phyloP scores from a whole-genome alignment of 23 red algal genomes.

The Chondrus crispus region DNA sequence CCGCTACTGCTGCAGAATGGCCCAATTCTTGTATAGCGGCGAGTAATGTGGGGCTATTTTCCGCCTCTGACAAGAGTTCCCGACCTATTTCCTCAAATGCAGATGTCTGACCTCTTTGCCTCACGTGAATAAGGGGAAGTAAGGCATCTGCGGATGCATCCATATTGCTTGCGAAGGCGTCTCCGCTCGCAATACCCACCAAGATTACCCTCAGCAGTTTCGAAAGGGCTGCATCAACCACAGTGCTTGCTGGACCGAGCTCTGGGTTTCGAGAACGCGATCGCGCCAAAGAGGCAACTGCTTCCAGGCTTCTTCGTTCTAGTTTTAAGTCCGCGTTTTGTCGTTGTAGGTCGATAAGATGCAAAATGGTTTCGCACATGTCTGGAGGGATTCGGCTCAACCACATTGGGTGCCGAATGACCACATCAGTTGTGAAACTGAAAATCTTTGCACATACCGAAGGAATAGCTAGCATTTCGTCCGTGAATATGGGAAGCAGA shows the following conservation, averaged over 20 bases:
- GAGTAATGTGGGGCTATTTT: neutral
- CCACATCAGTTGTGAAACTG: neutral
- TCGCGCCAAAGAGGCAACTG: neutral
- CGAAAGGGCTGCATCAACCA: neutral
- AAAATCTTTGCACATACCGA: neutral
- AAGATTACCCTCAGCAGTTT: neutral
- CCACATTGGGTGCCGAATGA: neutral
- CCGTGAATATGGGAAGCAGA: neutral
- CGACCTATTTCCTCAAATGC: neutral
- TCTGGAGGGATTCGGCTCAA: neutral
- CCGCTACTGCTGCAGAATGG: neutral
- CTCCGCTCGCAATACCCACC: neutral
- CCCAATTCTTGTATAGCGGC: neutral
- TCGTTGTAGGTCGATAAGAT: neutral
- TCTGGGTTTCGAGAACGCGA: neutral
- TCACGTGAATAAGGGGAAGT: neutral
- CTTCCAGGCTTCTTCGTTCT: neutral
- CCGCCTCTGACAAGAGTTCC: neutral
- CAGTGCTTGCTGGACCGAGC: neutral
- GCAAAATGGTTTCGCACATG: neutral
- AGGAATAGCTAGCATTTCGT: neutral
- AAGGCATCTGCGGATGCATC: neutral
- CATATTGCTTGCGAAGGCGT: neutral
- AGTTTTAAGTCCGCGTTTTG: neutral
- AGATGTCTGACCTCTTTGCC: neutral